Conservation (phyloP, 1,284 basidiomycete genomes). For the Austroboletus niveus region DNA sequence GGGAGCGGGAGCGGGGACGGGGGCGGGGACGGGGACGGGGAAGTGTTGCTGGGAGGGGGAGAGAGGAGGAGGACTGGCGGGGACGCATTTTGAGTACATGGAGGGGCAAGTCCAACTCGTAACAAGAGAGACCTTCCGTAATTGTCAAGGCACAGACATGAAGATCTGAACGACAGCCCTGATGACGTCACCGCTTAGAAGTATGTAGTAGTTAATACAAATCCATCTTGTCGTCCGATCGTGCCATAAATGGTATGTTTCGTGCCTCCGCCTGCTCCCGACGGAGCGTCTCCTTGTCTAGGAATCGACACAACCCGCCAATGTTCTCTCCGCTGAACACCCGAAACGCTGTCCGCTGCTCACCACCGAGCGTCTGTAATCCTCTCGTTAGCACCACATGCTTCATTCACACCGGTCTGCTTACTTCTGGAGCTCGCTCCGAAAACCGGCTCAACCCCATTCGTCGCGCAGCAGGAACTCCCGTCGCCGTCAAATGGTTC, state of each 20-base stretch:
- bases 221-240: conserved; percentile 60
- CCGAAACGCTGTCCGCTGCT: conserved; percentile 72
- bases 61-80: conserved; percentile 29
- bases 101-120: background rate
- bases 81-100: conserved; percentile 19
- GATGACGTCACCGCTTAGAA: conserved; percentile 15
- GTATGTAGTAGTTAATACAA: conserved; percentile 41
- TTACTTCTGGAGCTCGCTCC: conserved; percentile 70
- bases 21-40: background rate
- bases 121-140: background rate
- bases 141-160: background rate
- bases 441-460: conserved; percentile 81
- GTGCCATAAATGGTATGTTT: conserved; percentile 56
- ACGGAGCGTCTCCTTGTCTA: conserved; percentile 63
- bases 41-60: conserved; percentile 23
- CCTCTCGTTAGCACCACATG: conserved; percentile 9
- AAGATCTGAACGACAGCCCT: background rate
- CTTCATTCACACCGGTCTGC: conserved; percentile 10
- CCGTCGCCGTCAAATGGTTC: conserved; percentile 80
- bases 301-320: conserved; percentile 56
- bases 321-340: conserved; percentile 82
- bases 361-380: conserved; percentile 50
- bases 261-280: conserved; percentile 52
- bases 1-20: conserved; percentile 23
- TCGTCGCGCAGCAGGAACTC: conserved; percentile 74